Evolutionary conservation across 495 filamentous ascomycete genomes (phyloP).

Genomic region (Chaetomidium leptoderma): DNA sequence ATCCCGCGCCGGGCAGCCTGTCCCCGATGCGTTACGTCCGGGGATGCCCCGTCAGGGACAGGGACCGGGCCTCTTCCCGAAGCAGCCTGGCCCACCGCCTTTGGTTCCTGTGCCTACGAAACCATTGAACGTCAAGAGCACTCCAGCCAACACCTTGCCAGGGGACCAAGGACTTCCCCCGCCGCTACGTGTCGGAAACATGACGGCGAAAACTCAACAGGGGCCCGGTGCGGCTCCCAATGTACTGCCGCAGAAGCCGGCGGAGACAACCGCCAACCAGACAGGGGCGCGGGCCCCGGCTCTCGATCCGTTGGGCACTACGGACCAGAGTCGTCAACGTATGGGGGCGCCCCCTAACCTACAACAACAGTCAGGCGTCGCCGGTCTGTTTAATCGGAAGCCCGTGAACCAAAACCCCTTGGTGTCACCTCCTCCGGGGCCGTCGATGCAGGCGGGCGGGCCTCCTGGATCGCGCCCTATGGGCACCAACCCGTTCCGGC

Average conservation of each 20-base stretch:
- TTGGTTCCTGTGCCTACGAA: not conserved
- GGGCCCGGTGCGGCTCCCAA: not conserved
- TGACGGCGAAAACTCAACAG: not conserved
- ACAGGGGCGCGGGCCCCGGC: not conserved
- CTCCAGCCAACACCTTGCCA: not conserved
- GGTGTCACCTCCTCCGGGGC: constrained; percentile 5
- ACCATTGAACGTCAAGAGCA: not conserved
- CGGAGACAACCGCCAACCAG: not conserved
- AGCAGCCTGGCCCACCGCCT: constrained; percentile 7
- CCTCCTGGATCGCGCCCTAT: not conserved
- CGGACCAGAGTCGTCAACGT: not conserved
- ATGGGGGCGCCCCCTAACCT: not conserved
- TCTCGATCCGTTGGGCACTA: not conserved
- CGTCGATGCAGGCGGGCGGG: not conserved
- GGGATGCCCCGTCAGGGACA: not conserved
- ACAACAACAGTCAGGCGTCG: not conserved
- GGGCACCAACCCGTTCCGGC: not conserved
- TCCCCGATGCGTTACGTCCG: not conserved
- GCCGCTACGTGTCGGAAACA: not conserved
- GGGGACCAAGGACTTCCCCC: not conserved
- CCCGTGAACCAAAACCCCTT: constrained; percentile 4
- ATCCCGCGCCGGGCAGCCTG: not conserved
- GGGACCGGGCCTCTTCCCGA: not conserved
- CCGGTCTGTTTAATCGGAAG: not conserved
- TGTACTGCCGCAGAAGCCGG: not conserved